phyloP scores from a whole-genome alignment of 2,329 filamentous ascomycete genomes.

The Hypoxylon sp. region DNA sequence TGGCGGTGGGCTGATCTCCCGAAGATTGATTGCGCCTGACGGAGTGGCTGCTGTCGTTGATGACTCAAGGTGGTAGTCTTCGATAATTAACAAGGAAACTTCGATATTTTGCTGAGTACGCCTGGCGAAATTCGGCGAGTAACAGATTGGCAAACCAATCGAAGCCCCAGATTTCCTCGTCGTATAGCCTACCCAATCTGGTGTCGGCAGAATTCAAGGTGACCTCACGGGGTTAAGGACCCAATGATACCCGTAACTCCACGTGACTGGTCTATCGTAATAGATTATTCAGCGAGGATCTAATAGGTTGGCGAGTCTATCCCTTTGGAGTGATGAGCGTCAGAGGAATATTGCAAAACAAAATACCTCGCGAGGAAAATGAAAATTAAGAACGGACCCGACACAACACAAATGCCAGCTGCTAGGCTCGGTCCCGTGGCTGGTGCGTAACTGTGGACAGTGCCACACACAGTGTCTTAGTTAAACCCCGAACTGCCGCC shows the following conservation, averaged over 20 bases:
- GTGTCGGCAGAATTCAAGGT: slow-evolving; percentile 42
- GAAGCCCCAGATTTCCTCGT: slow-evolving; percentile 35
- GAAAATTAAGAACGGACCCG: slow-evolving; percentile 17
- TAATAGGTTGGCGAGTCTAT: slow-evolving; percentile 9
- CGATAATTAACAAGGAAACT: slow-evolving; percentile 29
- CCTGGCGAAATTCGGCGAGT: slow-evolving; percentile 33
- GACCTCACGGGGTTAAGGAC: slow-evolving; percentile 40
- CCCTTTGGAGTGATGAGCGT: slow-evolving; percentile 17
- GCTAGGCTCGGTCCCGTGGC: slow-evolving; percentile 38
- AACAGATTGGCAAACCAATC: slow-evolving; percentile 29
- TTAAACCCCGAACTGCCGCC: slow-evolving; percentile 18
- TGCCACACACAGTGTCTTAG: slow-evolving; percentile 37
- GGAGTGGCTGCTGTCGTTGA: slow-evolving; percentile 36
- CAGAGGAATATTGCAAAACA: slow-evolving; percentile 21
- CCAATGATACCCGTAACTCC: slow-evolving; percentile 42
- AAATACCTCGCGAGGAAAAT: slow-evolving; percentile 25
- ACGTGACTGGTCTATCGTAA: slow-evolving; percentile 45
- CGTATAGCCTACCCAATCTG: slow-evolving; percentile 41
- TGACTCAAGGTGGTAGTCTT: slow-evolving; percentile 38
- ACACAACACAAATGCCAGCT: neutral
- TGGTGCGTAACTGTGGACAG: slow-evolving; percentile 30
- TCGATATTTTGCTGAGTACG: slow-evolving; percentile 33
- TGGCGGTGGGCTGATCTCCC: slow-evolving; percentile 28
- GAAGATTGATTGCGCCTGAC: slow-evolving; percentile 22
- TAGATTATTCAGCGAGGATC: slow-evolving; percentile 40